Base-by-base conservation (phyloP, 2,329 filamentous ascomycete genomes). In the Pestalotiopsis sp. region DNA sequence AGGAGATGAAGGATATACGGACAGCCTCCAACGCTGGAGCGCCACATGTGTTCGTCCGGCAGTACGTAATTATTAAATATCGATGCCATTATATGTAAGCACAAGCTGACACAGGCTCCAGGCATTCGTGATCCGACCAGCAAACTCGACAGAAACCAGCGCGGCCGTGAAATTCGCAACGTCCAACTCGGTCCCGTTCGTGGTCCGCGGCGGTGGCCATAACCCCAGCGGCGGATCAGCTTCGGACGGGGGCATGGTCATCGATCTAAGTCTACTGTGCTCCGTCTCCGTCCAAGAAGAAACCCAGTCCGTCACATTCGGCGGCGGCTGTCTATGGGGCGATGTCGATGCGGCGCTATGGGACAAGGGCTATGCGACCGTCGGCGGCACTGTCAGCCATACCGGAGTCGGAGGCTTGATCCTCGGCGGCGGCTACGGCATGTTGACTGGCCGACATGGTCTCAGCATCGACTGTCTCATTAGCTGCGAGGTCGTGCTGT, bases 321-420 rank as follows among this genome's bases (percentile, higher is more conserved):
- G 85, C 68, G 86, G 87, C 23, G 87, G 88, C 11, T 83, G 84
- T 56, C 73, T 82, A 2, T 89, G 87, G 86, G 79, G 77, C 67
- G 85, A 89, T 72, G 84, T 90, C 13, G 87, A 91, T 70, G 76
- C 80, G 5, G 84, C 83, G 0, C 83, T 84, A 0, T 85, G 80
- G 66, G 77, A 82, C 61, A 78, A 87, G 71, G 82, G 83, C 0
- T 82, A 90, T 3, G 88, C 88, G 2, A 87, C 87, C 1, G 86
- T 90, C 0, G 88, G 88, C 7, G 89, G 89, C 3, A 90, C 88
- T 0, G 87, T 91, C 11, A 87, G 87, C 57, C 86, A 90, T 71
- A 91, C 88, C 1, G 89, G 89, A 5, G 85, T 91, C 3, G 88
- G 87, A 2, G 89, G 87, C 0, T 78, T 91, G 14, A 84, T 86